A percentile compares a stretch with the other conserved stretches of the same genome.
phyloP scores from a whole-genome alignment of 768 basidiomycete species.

The Crepidotus variabilis region DNA sequence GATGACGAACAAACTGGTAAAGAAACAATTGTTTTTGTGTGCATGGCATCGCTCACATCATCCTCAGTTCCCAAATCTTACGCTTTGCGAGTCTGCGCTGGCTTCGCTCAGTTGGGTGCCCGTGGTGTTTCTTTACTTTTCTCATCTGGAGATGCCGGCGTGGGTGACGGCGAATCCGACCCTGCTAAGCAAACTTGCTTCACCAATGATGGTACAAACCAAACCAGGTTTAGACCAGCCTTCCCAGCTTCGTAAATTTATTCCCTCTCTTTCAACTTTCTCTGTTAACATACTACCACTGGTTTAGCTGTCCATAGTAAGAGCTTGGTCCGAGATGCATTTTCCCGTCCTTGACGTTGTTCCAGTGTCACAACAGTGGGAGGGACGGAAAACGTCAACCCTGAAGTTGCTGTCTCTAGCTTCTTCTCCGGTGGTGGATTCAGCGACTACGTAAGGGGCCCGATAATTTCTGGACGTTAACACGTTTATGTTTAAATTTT shows the following conservation, averaged over 20 bases:
- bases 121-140: constrained; percentile 63
- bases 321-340: constrained; percentile 4
- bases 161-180: constrained; percentile 53
- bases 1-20: constrained; percentile 67
- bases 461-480: background rate
- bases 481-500: background rate
- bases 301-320: constrained; percentile 44
- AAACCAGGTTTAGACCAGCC: constrained; percentile 43
- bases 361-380: constrained; percentile 67
- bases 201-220: constrained; percentile 56
- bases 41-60: no score
- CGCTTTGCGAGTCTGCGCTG: constrained; percentile 48
- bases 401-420: constrained; percentile 48
- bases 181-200: constrained; percentile 49
- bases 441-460: constrained; percentile 50
- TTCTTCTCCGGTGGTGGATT: constrained; percentile 73
- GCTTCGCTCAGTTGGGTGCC: constrained; percentile 60
- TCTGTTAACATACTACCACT: background rate
- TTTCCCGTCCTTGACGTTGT: background rate
- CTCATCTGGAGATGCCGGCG: constrained; percentile 63
- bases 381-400: constrained; percentile 44
- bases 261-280: constrained; percentile 20
- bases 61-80: constrained; percentile 48
- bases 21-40: background rate
- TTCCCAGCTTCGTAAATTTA: constrained; percentile 53